Evolutionary conservation across 2,329 filamentous ascomycete genomes (phyloP).

Genomic region (Berkeleyomyces basicola): DNA sequence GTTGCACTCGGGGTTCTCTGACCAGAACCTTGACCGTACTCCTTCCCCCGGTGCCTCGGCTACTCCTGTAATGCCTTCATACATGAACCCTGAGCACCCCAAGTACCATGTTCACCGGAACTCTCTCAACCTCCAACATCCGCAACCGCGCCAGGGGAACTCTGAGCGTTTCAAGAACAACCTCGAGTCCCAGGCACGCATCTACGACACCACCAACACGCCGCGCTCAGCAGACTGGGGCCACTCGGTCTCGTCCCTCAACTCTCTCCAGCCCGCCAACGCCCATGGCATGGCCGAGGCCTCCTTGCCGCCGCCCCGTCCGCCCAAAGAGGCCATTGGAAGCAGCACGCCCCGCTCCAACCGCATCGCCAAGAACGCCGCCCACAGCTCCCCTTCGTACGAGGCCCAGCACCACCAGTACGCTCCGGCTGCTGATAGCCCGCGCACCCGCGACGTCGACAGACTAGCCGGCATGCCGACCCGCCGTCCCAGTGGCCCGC

Average conservation of each 20-base stretch:
- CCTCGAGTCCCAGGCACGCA: constrained; percentile 55
- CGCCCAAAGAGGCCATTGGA: constrained; percentile 46
- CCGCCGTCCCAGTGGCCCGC: constrained; percentile 39
- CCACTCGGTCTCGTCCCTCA: constrained; percentile 41
- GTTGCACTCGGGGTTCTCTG: constrained; percentile 39
- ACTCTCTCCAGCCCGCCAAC: constrained; percentile 36
- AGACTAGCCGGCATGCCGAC: constrained; percentile 34
- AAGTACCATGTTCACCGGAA: constrained; percentile 74
- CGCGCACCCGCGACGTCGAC: constrained; percentile 40
- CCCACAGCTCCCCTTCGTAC: background rate
- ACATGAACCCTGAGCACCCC: constrained; percentile 46
- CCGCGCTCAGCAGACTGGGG: constrained; percentile 46
- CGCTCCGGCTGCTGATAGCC: constrained; percentile 30
- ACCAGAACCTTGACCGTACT: constrained; percentile 27
- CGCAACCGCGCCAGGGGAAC: constrained; percentile 57
- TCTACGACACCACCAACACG: constrained; percentile 45
- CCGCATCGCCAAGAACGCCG: constrained; percentile 19
- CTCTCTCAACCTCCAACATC: constrained; percentile 63
- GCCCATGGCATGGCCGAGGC: constrained; percentile 25
- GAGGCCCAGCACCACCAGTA: constrained; percentile 29
- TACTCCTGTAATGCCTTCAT: constrained; percentile 33
- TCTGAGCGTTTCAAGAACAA: constrained; percentile 58
- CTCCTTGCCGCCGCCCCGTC: constrained; percentile 33
- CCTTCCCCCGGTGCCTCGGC: constrained; percentile 17
- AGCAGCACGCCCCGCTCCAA: constrained; percentile 12